Conservation (phyloP, 2,329 filamentous ascomycete species). For the Aspergillus pseudoglaucus region DNA sequence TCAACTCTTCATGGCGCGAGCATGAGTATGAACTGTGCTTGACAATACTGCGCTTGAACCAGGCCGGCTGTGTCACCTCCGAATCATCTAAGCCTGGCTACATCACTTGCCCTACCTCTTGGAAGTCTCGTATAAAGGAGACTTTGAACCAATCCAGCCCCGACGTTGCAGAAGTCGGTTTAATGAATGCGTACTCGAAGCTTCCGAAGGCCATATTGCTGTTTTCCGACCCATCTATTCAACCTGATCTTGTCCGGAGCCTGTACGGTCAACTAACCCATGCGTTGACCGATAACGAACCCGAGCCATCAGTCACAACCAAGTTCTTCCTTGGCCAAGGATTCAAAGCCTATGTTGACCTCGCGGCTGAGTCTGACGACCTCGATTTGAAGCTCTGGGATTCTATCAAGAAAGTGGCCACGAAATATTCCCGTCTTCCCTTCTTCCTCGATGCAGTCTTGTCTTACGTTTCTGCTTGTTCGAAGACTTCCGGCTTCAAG, state of each 20-base stretch:
- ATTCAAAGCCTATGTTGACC: conserved; percentile 64
- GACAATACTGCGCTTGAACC: conserved; percentile 56
- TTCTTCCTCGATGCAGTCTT: conserved; percentile 61
- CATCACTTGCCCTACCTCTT: conserved; percentile 40
- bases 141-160: conserved; percentile 51
- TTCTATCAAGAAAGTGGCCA: conserved; percentile 59
- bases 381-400: conserved; percentile 59
- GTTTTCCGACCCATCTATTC: conserved; percentile 54
- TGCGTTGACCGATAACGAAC: conserved; percentile 56
- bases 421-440: conserved; percentile 57
- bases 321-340: conserved; percentile 69
- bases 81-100: conserved; percentile 35
- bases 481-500: conserved; percentile 29
- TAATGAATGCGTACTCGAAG: conserved; percentile 61
- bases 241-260: conserved; percentile 59
- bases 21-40: conserved; percentile 64
- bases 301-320: conserved; percentile 56
- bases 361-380: conserved; percentile 54
- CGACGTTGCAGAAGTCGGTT: conserved; percentile 55
- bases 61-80: conserved; percentile 46
- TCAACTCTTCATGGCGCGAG: conserved; percentile 64
- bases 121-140: conserved; percentile 66
- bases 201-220: conserved; percentile 57
- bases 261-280: conserved; percentile 61
- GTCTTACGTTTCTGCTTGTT: conserved; percentile 38